Evolutionary conservation across 345 rosid species (phyloP).

Genomic region (Eucalyptus grandis): DNA sequence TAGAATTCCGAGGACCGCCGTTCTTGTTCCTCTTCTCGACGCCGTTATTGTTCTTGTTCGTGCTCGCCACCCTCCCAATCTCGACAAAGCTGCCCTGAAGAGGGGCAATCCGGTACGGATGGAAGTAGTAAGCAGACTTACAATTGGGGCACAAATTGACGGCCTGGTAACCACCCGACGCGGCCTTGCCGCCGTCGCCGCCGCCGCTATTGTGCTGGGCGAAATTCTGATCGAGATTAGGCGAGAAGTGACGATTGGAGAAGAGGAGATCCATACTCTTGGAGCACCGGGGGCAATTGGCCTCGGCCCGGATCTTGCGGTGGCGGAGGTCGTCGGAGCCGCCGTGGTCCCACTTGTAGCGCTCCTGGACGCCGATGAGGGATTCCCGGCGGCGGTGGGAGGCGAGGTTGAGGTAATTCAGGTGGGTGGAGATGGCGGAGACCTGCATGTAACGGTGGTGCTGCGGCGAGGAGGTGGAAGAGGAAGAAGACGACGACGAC

Average conservation of each 20-base stretch:
- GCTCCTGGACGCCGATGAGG: slow-evolving; percentile 34
- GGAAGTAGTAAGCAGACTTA: slow-evolving; percentile 71
- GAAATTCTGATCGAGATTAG: slow-evolving; percentile 13
- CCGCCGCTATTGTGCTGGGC: slow-evolving; percentile 9
- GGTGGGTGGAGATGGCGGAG: slow-evolving; percentile 25
- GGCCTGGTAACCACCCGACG: slow-evolving; percentile 26
- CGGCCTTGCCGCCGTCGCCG: neutral
- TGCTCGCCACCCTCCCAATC: slow-evolving; percentile 43
- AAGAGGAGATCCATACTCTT: slow-evolving; percentile 77
- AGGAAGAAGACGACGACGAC: neutral
- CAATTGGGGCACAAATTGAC: slow-evolving; percentile 87
- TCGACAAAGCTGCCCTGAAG: slow-evolving; percentile 90
- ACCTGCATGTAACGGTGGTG: neutral
- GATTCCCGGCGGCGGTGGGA: slow-evolving; percentile 31
- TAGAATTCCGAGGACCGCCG: neutral
- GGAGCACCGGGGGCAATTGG: slow-evolving; percentile 90
- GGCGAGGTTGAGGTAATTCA: slow-evolving; percentile 21
- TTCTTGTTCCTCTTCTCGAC: neutral
- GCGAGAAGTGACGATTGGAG: slow-evolving; percentile 37
- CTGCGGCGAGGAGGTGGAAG: neutral
- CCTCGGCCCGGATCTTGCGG: slow-evolving; percentile 74
- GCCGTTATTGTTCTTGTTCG: neutral
- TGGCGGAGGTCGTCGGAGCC: slow-evolving; percentile 17
- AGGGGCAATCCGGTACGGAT: slow-evolving; percentile 52
- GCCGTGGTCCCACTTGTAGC: slow-evolving; percentile 66